Percentiles rank a stretch among this genome's conserved stretches.
phyloP scores from a whole-genome alignment of 2,329 filamentous ascomycete species.

The Cercospora sesami region DNA sequence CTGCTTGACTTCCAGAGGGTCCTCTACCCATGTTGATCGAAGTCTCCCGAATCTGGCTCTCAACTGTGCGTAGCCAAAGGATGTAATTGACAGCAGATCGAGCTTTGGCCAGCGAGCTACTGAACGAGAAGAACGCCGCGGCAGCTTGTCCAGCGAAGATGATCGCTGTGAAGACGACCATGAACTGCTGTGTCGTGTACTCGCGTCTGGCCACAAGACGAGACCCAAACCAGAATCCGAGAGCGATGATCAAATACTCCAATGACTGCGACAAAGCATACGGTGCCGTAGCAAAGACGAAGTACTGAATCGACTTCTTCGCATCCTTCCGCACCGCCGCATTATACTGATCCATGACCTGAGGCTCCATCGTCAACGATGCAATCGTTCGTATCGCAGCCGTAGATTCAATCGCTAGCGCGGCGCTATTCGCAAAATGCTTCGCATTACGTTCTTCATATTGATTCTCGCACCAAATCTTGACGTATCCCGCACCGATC shows the following conservation, averaged over 20 bases:
- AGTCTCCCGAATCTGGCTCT: constrained; percentile 40
- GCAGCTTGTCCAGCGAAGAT: constrained; percentile 67
- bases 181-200: constrained; percentile 48
- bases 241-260: constrained; percentile 35
- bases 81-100: constrained; percentile 44
- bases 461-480: neutral
- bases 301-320: neutral
- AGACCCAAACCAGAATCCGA: constrained; percentile 41
- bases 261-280: constrained; percentile 38
- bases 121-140: constrained; percentile 66
- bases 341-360: neutral
- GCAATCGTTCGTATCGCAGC: neutral
- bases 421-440: neutral
- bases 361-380: neutral
- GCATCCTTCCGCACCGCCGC: neutral
- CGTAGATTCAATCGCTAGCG: neutral
- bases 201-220: constrained; percentile 36
- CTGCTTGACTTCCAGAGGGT: constrained; percentile 20
- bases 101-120: constrained; percentile 40
- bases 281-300: neutral
- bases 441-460: neutral
- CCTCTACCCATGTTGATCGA: constrained; percentile 8
- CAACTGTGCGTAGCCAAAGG: constrained; percentile 44
- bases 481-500: neutral
- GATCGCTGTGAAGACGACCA: constrained; percentile 60